phyloP scores from a whole-genome alignment of 2,329 filamentous ascomycete genomes.

The Neurospora crassa region DNA sequence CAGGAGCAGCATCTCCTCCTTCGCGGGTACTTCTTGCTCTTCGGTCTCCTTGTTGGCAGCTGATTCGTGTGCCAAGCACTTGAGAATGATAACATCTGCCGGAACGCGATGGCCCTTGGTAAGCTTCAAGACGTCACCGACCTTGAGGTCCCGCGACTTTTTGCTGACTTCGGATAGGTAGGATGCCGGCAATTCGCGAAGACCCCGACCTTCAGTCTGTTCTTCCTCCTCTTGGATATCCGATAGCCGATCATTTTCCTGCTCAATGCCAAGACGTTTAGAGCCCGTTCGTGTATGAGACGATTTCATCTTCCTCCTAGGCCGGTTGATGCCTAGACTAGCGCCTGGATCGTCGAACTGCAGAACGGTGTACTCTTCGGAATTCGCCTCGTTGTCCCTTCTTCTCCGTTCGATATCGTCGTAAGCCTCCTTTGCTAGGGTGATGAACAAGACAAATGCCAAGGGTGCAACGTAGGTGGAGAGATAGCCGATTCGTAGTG shows the following conservation, averaged over 20 bases:
- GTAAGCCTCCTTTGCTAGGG: slow-evolving; percentile 88
- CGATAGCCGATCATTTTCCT: slow-evolving; percentile 36
- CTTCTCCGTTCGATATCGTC: slow-evolving; percentile 83
- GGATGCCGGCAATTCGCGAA: slow-evolving; percentile 32
- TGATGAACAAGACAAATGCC: slow-evolving; percentile 84
- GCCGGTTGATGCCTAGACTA: slow-evolving; percentile 23
- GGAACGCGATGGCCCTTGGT: slow-evolving; percentile 88
- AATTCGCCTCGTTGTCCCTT: slow-evolving; percentile 88
- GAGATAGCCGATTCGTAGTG: slow-evolving; percentile 85
- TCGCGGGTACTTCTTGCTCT: slow-evolving; percentile 20
- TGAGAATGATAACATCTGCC: slow-evolving; percentile 86
- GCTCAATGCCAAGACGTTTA: slow-evolving; percentile 26
- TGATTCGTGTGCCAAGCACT: slow-evolving; percentile 43
- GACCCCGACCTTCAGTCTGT: slow-evolving; percentile 33
- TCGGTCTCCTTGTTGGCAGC: slow-evolving; percentile 22
- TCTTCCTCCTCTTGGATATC: slow-evolving; percentile 65
- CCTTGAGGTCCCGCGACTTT: slow-evolving; percentile 79
- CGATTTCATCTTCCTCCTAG: slow-evolving; percentile 38
- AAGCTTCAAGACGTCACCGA: slow-evolving; percentile 91
- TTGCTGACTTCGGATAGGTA: slow-evolving; percentile 59
- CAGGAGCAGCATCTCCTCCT: slow-evolving; percentile 31
- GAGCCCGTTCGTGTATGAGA: slow-evolving; percentile 28
- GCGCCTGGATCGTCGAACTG: slow-evolving; percentile 51
- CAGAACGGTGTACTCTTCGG: slow-evolving; percentile 75
- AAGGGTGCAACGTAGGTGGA: slow-evolving; percentile 90